Base-by-base conservation (phyloP, 129 eudicot genomes). In the Dittrichia graveolens region DNA sequence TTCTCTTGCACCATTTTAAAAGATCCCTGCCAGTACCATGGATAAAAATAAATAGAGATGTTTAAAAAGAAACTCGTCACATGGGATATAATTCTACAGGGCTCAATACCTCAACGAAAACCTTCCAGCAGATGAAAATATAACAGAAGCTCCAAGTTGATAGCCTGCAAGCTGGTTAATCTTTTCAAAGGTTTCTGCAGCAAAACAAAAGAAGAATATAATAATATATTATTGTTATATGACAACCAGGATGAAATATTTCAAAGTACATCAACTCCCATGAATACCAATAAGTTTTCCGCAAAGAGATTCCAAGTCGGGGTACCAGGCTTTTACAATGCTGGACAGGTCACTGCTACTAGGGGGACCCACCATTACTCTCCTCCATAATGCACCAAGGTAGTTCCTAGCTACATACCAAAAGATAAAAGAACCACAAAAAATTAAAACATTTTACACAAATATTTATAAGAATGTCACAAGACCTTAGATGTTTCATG, bases 1-100 rank as follows among this genome's bases (percentile, higher is more conserved):
- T 85, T 72, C 99, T 86, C 77, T 86, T 90, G 83, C 99, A 88
- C 87, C 88, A 90, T 72, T 95, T 95, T 34, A 95, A 80, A 35
- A 95, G 96, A 83, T 95, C 97, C 87, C 99, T 94, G 81, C 44
- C 39, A 74, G 42, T 60, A 67, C 74, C 58, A 80, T 16, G 47
- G 65, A 74, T 57, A 35, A 10, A 46, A 13, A 46, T 48, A 65
- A 45, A 78, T 58, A 59, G 5, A 37, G 61, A 24, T 58, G 18
- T 9, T 10, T 5, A 65, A 44, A 50, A 11, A n/a, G n/a, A 57
- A 41, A 39, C 8, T 52, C 39, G 43, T 15, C 38, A 45, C 47
- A 48, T 44, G 55, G 41, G 15, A 42, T 46, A 55, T 63, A 37
- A 67, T 68, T 43, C 37, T 54, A 65, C 42, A 43, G 14, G 19